Percentiles rank a stretch among this genome's conserved stretches.
phyloP scores from a whole-genome alignment of 371 early-diverging fungal species.

The Mucor ambiguus region DNA sequence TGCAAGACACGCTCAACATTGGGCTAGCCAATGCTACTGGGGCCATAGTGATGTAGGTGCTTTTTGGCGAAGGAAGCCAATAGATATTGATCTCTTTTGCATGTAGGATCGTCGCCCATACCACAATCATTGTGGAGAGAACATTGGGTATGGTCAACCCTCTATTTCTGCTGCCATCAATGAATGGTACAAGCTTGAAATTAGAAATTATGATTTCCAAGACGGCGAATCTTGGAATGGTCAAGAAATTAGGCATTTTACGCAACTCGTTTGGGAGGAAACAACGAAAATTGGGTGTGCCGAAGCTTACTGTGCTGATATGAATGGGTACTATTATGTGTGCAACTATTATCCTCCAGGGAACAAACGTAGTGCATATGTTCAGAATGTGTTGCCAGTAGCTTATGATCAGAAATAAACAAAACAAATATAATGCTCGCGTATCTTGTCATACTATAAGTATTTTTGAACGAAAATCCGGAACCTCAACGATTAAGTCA shows the following conservation, averaged over 20 bases:
- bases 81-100: no score
- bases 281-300: conserved; percentile 50
- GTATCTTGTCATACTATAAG: no score
- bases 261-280: conserved; percentile 49
- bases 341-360: conserved; percentile 50
- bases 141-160: not conserved
- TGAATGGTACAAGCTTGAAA: not conserved
- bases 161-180: not conserved
- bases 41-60: not conserved
- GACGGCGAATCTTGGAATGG: not conserved
- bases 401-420: not conserved
- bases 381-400: not conserved
- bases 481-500: no score
- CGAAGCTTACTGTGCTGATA: conserved; percentile 34
- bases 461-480: no score
- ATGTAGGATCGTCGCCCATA: not conserved
- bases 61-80: no score
- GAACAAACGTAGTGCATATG: conserved; percentile 16
- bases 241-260: conserved; percentile 36
- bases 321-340: conserved; percentile 26
- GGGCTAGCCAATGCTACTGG: not conserved
- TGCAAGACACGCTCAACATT: not conserved
- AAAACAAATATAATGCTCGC: no score
- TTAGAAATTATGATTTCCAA: not conserved
- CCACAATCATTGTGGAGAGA: not conserved